Base-by-base conservation (phyloP, 1,284 basidiomycete species). In the Albatrellus sp. region DNA sequence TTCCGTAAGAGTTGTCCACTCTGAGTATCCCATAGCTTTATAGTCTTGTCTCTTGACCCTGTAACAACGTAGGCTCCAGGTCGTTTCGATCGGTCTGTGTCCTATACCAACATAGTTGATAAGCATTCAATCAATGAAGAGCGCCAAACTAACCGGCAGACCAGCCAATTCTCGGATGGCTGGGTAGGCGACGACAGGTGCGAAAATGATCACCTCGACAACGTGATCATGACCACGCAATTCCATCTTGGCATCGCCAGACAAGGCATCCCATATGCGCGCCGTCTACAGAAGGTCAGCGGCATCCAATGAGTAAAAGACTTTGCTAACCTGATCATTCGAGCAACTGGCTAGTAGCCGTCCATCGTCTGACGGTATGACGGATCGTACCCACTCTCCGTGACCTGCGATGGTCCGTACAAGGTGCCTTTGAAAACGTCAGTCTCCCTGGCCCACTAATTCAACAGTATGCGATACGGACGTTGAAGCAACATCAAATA, bases 211-310 rank as follows among this genome's bases (percentile, higher is more conserved):
- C 30, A 67, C 69, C 53, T 87, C 82, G n/a, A 88, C 70, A 2
- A 80, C 77, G 55, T 87, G 78, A 35, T 86, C 82, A 54, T 89
- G 84, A 1, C 81, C 85, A 11, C 82, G 64, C 39, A 88, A 61
- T 51, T 86, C 82, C 44, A 70, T 60, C 56, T 83, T 84, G 7
- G 73, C 75, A 51, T 78, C 75, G 5, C 80, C 83, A 1, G 69
- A 68, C 14, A 69, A 52, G 0, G 71, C 60, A 37, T 87, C 81
- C 66, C 76, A 78, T 51, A 87, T 62, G 19, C 75, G 68, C 9
- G 79, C 71, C 2, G 80, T 85, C 77, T 87, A 47, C 30, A 46
- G 36, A 35, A 39, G 43, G n/a, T n/a, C n/a, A n/a, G n/a, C n/a
- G n/a, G n/a, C n/a, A n/a, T 40, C 45, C 46, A 44, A 33, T 14